These are phyloP conservation scores for Puccinia novopanici DNA, from an alignment of 1,284 basidiomycete species.

Conservation along the genomic window DNA sequence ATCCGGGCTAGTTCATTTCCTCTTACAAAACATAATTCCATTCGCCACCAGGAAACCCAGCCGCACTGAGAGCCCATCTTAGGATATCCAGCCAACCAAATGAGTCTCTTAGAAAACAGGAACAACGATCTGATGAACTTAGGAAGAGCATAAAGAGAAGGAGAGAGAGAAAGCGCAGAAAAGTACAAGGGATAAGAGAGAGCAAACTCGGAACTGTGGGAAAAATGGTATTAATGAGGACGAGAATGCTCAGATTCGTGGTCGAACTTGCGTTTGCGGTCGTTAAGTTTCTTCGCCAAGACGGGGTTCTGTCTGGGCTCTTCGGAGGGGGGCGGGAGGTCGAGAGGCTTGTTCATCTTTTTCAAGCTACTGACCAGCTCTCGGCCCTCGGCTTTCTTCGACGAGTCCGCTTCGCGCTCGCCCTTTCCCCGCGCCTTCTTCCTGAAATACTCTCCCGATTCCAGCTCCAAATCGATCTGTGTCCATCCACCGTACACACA, in stretches of 20 bases:
- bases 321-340: background rate
- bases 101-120: no score
- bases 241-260: background rate
- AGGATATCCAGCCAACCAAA: no score
- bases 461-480: slow-evolving; percentile 86
- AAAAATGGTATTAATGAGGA: background rate
- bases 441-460: slow-evolving; percentile 97
- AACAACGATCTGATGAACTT: background rate
- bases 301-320: slow-evolving; percentile 13
- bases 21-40: no score
- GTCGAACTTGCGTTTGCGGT: slow-evolving; percentile 10
- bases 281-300: slow-evolving; percentile 15
- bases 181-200: background rate
- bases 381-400: slow-evolving; percentile 14
- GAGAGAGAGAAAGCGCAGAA: background rate
- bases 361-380: slow-evolving; percentile 18
- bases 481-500: no score
- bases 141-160: background rate
- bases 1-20: no score
- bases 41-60: no score
- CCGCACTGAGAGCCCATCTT: no score
- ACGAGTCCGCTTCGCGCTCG: background rate
- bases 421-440: slow-evolving; percentile 61
- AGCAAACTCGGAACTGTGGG: background rate
- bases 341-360: slow-evolving; percentile 10